phyloP scores from a whole-genome alignment of 768 basidiomycete genomes.

The Boletus tomentosulus region DNA sequence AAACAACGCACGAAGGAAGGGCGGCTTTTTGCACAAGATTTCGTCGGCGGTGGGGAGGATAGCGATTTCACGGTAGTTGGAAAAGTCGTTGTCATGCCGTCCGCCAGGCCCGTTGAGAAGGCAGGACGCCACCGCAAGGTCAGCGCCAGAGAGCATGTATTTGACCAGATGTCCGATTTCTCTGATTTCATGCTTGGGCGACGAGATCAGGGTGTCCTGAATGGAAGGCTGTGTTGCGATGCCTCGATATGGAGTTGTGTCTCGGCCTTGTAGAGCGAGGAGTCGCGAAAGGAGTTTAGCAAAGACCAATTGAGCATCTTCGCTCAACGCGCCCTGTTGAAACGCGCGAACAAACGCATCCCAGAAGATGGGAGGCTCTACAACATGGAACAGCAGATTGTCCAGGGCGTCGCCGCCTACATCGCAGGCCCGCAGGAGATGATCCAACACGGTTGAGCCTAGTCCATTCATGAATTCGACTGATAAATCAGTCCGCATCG shows the following conservation, averaged over 20 bases:
- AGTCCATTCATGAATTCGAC: constrained; percentile 40
- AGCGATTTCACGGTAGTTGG: constrained; percentile 51
- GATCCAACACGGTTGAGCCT: constrained; percentile 34
- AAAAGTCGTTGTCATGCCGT: constrained; percentile 65
- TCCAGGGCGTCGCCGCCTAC: constrained; percentile 42
- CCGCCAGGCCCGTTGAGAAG: constrained; percentile 46
- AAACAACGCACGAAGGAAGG: constrained; percentile 47
- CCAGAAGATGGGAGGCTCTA: constrained; percentile 54
- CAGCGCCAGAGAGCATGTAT: constrained; percentile 29
- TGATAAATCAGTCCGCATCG: constrained; percentile 38
- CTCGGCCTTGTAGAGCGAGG: constrained; percentile 31
- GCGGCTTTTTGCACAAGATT: constrained; percentile 38
- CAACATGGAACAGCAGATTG: constrained; percentile 38
- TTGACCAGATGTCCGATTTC: constrained; percentile 39
- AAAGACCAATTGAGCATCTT: constrained; percentile 38
- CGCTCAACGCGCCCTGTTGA: constrained; percentile 27
- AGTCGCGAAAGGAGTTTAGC: constrained; percentile 48
- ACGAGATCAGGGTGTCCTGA: constrained; percentile 22
- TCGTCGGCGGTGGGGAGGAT: constrained; percentile 64
- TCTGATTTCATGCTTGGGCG: constrained; percentile 23
- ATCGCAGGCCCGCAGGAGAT: constrained; percentile 35
- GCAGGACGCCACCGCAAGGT: constrained; percentile 9
- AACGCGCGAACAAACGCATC: constrained; percentile 32
- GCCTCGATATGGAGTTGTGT: constrained; percentile 35
- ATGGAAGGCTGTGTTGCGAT: constrained; percentile 31